Conservation (phyloP, 2,329 filamentous ascomycete species). For the Monosporascus sp. region DNA sequence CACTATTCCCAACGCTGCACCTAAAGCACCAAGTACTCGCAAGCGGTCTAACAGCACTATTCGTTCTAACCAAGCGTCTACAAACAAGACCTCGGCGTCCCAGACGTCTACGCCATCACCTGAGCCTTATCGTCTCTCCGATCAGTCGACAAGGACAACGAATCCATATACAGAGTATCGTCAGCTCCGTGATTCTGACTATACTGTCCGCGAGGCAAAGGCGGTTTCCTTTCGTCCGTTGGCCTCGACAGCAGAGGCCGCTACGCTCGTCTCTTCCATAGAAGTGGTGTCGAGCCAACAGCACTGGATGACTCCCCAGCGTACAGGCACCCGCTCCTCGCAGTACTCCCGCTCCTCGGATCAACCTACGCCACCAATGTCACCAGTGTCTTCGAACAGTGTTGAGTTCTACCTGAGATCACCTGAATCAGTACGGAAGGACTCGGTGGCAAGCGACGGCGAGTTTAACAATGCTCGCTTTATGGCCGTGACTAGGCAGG, state of each 20-base stretch:
- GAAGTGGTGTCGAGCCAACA: conserved; percentile 10
- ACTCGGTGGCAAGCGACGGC: conserved; percentile 15
- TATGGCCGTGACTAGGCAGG: conserved; percentile 54
- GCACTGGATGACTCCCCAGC: conserved; percentile 5
- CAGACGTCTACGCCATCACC: conserved; percentile 11
- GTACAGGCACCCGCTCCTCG: conserved; percentile 11
- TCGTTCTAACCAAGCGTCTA: conserved; percentile 19
- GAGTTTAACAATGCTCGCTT: conserved; percentile 36
- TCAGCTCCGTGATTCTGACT: conserved; percentile 26
- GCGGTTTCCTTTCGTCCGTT: conserved; percentile 32
- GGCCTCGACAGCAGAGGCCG: conserved; percentile 20
- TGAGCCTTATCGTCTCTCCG: conserved; percentile 32
- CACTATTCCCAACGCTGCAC: conserved; percentile 30
- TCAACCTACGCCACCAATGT: conserved; percentile 45
- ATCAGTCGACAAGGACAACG: conserved; percentile 30
- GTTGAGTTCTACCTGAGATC: conserved; percentile 44
- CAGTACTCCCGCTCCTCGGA: conserved; percentile 27
- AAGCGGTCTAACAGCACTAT: conserved; percentile 17
- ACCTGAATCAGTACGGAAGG: conserved; percentile 28
- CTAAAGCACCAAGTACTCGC: conserved; percentile 13
- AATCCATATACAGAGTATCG: conserved; percentile 26
- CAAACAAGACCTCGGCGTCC: conserved; percentile 14
- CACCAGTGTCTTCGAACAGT: conserved; percentile 48
- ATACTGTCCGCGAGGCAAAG: conserved; percentile 34
- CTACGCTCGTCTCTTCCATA: conserved; percentile 12